Base-by-base conservation (phyloP, 257 asterid species). In the Rauvolfia tetraphylla region DNA sequence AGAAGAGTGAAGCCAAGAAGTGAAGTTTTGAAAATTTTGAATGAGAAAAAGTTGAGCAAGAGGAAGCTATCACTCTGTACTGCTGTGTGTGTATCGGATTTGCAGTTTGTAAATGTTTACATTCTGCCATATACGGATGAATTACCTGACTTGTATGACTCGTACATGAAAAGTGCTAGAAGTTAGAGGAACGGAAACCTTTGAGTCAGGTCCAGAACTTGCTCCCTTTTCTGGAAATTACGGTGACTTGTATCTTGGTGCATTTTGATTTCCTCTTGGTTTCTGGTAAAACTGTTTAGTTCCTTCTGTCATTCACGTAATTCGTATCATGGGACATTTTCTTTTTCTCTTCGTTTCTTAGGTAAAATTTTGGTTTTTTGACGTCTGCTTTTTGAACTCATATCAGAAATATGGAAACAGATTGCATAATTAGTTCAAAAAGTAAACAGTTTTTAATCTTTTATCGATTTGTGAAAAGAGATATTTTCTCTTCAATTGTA, bases 1-100 rank as follows among this genome's bases (percentile, higher is more conserved):
- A 79, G 57, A 68, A 78, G 82, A 58, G 66, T 82, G 72, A 74
- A 69, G 54, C 83, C 82, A 1, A 78, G 85, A 76, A 56, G 13
- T 41, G 58, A 25, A 25, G 57, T 82, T n/a, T 4, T 82, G 51
- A 75, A 71, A 7, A 42, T 71, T 44, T 69, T 82, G 73, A 1
- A 22, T 38, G 82, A 63, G 75, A 82, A 71, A 75, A 75, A 63
- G 68, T 74, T 82, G 68, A 13, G 13, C 6, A 36, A 39, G 9
- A 68, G 25, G 48, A 75, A 11, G 9, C 38, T 4, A 20, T 33
- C 25, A 27, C 54, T 69, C 31, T 44, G 33, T 49, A 3, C 14
- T 51, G 46, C 38, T 42, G 5, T 69, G 23, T 7, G 7, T 31
- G 0, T 59, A 17, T 4, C 77, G 29, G 82, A 81, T 27, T 14